Conservation (phyloP, 768 basidiomycete genomes). For the Chalciporus sphaerocephalus region DNA sequence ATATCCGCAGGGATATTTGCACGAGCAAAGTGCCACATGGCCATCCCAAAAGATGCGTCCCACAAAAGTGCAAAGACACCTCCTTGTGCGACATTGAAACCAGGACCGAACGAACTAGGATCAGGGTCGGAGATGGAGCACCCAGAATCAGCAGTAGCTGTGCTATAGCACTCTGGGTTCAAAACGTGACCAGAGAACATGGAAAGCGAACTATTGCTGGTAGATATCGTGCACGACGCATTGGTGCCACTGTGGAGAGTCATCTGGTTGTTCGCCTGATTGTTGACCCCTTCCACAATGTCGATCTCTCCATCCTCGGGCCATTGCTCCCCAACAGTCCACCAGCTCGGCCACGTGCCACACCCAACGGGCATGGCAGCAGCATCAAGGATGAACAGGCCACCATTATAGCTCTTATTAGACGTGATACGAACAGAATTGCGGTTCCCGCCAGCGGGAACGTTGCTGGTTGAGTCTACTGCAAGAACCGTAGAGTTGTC, state of each 20-base stretch:
- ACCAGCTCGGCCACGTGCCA: constrained; percentile 58
- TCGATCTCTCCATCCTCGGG: constrained; percentile 62
- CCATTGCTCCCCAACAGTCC: constrained; percentile 52
- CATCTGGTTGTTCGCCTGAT: constrained; percentile 53
- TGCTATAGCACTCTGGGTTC: constrained; percentile 39
- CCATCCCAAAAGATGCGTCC: constrained; percentile 45
- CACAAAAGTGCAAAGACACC: constrained; percentile 58
- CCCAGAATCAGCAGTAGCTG: constrained; percentile 39
- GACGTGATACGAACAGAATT: constrained; percentile 63
- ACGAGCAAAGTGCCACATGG: constrained; percentile 53
- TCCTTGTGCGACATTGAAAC: constrained; percentile 36
- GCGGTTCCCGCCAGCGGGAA: constrained; percentile 51
- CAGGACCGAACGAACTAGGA: constrained; percentile 38
- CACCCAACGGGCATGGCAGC: constrained; percentile 69
- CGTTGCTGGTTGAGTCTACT: constrained; percentile 52
- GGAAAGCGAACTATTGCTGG: constrained; percentile 10
- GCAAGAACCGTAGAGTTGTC: constrained; percentile 56
- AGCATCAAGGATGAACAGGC: constrained; percentile 74
- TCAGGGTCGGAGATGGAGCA: constrained; percentile 47
- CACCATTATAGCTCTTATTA: constrained; percentile 56
- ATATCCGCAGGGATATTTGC: constrained; percentile 51
- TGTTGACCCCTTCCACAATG: constrained; percentile 69
- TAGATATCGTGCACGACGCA: constrained; percentile 32
- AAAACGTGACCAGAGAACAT: constrained; percentile 22
- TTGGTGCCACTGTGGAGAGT: constrained; percentile 57